phyloP scores from a whole-genome alignment of 306 rosid species.

The Cucurbita maxima region DNA sequence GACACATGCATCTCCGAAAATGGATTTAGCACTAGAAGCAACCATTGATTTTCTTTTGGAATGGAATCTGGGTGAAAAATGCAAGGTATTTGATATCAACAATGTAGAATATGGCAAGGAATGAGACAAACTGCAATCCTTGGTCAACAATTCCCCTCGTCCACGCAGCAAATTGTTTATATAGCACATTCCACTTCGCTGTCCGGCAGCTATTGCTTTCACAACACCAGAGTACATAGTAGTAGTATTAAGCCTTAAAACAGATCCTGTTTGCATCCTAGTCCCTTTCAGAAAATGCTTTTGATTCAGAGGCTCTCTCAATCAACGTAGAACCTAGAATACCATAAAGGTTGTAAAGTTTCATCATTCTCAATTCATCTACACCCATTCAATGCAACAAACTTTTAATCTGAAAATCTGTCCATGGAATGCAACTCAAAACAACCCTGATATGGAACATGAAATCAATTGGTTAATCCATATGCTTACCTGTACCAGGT shows the following conservation, averaged over 20 bases:
- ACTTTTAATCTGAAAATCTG: constrained; percentile 4
- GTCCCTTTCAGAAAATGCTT: constrained; percentile 19
- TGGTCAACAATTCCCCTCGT: constrained; percentile 18
- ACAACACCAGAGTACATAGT: constrained; percentile 23
- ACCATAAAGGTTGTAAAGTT: constrained; percentile 10
- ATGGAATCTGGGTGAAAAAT: constrained; percentile 6
- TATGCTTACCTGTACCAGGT: background rate
- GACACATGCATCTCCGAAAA: constrained; percentile 46
- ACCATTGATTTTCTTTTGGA: constrained; percentile 36
- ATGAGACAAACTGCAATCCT: constrained; percentile 16
- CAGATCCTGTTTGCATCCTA: constrained; percentile 48
- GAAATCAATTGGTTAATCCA: background rate
- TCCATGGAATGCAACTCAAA: constrained; percentile 12
- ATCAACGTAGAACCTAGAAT: constrained; percentile 4
- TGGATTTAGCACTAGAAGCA: constrained; percentile 48
- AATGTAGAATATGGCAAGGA: constrained; percentile 24
- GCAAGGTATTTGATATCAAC: constrained; percentile 4
- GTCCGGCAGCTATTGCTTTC: constrained; percentile 17
- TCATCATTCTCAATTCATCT: constrained; percentile 28
- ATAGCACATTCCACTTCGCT: constrained; percentile 12
- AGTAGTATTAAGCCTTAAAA: constrained; percentile 40
- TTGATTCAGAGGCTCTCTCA: constrained; percentile 12
- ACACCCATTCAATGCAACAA: constrained; percentile 5
- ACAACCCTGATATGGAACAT: constrained; percentile 22
- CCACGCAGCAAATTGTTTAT: constrained; percentile 13